Base-by-base conservation (phyloP, 352 stramenopile genomes). In the Pythium inflatum region DNA sequence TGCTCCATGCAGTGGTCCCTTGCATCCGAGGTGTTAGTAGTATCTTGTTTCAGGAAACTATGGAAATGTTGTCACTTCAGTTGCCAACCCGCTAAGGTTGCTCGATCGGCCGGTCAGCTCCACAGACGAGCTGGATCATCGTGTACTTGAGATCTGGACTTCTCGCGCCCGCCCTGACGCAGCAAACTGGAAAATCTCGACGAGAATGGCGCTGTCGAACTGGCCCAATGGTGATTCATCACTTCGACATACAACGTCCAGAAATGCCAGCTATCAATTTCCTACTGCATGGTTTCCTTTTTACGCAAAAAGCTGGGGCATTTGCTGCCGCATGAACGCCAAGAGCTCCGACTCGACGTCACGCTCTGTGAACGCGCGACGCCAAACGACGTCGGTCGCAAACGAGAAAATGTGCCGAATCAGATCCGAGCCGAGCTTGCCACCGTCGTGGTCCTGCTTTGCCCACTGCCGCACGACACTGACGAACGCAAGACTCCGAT, bases 281-380 rank as follows among this genome's bases (percentile, higher is more conserved):
- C n/a, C n/a, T n/a, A n/a, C n/a, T n/a, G n/a, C n/a, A n/a, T n/a
- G n/a, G n/a, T n/a, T n/a, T n/a, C n/a, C n/a, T n/a, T n/a, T n/a
- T 51, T 55, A 55, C 7, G 11, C 46, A 27, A 55, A 36, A 20
- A 55, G 12, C 25, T 28, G 24, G 0, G 25, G 46, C 9, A 55
- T 36, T 18, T 36, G 24, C 25, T 36, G 5, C 24, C 46, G 46
- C 46, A 55, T 55, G 9, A 36, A 58, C 3, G 40, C 50, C 7
- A 58, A 9, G 0, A 58, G 2, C 9, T 58, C 50, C 18, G 50
- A 58, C 20, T 58, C 50, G 6, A 58, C 50, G 50, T 58, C 50
- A 31, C 50, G 50, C 50, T 58, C 50, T 1, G 31, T 38, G 20
- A 43, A 30, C 8, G 50, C 50, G 11, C 50, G 50, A 20, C 50